phyloP scores from a whole-genome alignment of 2,329 filamentous ascomycete species.

The Penicillium freii region DNA sequence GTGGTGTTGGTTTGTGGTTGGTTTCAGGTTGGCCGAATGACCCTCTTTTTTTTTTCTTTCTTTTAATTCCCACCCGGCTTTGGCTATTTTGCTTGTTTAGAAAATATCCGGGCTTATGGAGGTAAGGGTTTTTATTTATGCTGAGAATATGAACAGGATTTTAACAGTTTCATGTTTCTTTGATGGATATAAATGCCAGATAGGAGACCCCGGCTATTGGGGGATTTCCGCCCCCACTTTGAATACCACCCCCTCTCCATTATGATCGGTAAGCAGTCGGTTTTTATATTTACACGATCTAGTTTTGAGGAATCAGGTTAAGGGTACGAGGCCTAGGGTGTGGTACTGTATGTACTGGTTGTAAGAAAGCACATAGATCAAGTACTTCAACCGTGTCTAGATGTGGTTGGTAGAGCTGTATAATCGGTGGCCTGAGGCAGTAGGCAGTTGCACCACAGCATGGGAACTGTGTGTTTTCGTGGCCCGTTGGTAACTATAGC shows the following conservation, averaged over 20 bases:
- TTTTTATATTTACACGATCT: neutral
- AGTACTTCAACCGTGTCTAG: neutral
- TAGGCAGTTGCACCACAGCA: neutral
- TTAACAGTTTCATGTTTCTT: neutral
- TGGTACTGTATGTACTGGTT: neutral
- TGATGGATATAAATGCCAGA: neutral
- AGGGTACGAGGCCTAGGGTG: accelerated
- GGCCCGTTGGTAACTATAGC: neutral
- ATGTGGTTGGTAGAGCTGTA: neutral
- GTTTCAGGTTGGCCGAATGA: neutral
- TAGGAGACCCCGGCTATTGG: neutral
- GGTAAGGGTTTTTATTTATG: neutral
- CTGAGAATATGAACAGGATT: neutral
- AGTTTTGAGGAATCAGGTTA: neutral
- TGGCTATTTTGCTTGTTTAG: neutral
- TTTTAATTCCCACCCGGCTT: too few species aligned
- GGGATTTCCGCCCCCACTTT: slow-evolving; percentile 2
- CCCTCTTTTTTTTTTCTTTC: neutral
- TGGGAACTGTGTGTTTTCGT: neutral
- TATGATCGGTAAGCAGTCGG: neutral
- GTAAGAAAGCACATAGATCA: neutral
- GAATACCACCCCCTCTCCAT: neutral
- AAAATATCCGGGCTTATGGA: neutral
- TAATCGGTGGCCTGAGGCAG: neutral
- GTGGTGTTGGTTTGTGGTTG: neutral